These are phyloP conservation scores for Nicotiana benthamiana DNA, from an alignment of 257 asterid genomes.

Conservation along the genomic window DNA sequence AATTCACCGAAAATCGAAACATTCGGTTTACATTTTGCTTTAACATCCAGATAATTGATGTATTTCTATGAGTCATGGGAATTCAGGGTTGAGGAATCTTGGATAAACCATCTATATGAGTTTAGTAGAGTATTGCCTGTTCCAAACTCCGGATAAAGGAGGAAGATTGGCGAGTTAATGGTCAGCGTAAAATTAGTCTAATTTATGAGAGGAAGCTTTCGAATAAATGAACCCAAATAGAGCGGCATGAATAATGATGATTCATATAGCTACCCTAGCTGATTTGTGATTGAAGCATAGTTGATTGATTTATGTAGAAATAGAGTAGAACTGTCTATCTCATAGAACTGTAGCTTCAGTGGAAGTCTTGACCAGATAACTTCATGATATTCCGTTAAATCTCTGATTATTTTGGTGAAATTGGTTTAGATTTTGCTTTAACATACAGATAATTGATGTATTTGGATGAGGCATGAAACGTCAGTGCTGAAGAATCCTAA, in stretches of 20 bases:
- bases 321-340: not conserved
- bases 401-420: constrained; percentile 2
- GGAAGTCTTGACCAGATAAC: not conserved
- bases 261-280: not conserved
- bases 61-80: not conserved
- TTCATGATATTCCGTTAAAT: not conserved
- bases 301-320: not conserved
- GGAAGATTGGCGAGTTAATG: not conserved
- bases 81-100: not conserved
- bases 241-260: not conserved
- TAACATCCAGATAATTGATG: not conserved
- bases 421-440: not conserved
- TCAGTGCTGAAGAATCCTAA: not conserved
- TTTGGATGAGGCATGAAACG: not conserved
- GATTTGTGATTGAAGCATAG: not conserved
- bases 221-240: not conserved
- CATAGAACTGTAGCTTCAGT: not conserved
- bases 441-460: not conserved
- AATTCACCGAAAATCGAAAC: not conserved
- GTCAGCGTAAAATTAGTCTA: not conserved
- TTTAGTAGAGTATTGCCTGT: not conserved
- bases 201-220: not conserved
- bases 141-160: not conserved
- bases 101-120: not conserved
- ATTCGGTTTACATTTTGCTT: not conserved